Percentiles rank a stretch among this genome's conserved stretches.
phyloP scores from a whole-genome alignment of 495 filamentous ascomycete genomes.

The Wilcoxina mikolae region DNA sequence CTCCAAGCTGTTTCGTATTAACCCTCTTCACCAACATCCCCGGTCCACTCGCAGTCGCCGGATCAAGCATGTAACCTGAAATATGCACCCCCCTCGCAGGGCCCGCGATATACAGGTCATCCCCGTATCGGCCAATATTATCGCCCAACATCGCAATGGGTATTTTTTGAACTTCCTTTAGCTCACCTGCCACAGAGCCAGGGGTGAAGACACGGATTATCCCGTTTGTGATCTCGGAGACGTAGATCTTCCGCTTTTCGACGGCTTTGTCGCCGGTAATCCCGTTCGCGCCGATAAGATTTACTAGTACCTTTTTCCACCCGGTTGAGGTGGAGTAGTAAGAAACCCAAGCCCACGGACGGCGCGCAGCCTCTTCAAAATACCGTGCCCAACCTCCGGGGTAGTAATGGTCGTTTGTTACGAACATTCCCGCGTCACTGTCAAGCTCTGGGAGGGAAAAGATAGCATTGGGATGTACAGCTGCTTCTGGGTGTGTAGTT shows the following conservation, averaged over 20 bases:
- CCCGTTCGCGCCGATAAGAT: slow-evolving; percentile 15
- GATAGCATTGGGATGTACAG: slow-evolving; percentile 16
- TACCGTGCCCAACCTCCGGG: not conserved
- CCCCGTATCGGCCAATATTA: slow-evolving; percentile 15
- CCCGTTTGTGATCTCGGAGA: slow-evolving; percentile 12
- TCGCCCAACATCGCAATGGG: slow-evolving; percentile 11
- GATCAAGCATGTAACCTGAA: slow-evolving; percentile 34
- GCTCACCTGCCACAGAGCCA: not conserved
- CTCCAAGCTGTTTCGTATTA: slow-evolving; percentile 19
- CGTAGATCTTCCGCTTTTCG: slow-evolving; percentile 10
- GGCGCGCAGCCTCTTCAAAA: slow-evolving; percentile 12
- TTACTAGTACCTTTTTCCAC: slow-evolving; percentile 13
- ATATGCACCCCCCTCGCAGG: not conserved
- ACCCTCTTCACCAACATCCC: slow-evolving; percentile 38
- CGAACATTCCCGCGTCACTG: slow-evolving; percentile 12
- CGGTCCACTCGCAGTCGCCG: slow-evolving; percentile 26
- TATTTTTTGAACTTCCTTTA: slow-evolving; percentile 15
- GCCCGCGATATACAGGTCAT: slow-evolving; percentile 19
- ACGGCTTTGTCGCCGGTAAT: slow-evolving; percentile 14
- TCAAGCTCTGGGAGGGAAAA: slow-evolving; percentile 20
- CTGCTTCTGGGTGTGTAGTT: not conserved
- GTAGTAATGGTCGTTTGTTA: slow-evolving; percentile 19
- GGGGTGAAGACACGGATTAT: slow-evolving; percentile 14
- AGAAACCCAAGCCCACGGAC: slow-evolving; percentile 14
- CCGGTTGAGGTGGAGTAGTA: slow-evolving; percentile 11